Base-by-base conservation (phyloP, 768 basidiomycete genomes). In the Auriscalpium orientale region DNA sequence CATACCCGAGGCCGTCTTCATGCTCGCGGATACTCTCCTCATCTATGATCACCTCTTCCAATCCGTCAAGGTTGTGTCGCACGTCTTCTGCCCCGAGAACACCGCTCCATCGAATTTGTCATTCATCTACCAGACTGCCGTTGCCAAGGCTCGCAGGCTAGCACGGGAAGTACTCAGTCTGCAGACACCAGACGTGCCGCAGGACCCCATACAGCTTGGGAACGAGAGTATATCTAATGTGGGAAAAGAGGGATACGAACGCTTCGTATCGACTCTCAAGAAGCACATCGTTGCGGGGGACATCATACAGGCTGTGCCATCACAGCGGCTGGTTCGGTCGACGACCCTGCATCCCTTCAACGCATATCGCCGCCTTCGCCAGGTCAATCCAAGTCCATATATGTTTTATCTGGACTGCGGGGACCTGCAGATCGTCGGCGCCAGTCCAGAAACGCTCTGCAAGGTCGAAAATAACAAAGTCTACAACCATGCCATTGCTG, bases 281-380 rank as follows among this genome's bases (percentile, higher is more conserved):
- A 79, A 95, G 66, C 94, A 92, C 67, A 97, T 99, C 54, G 78
- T 98, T 55, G 89, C 87, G 16, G 97, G 97, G 33, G 95, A 99
- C 72, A 98, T 99, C 66, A 98, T 99, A 62, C 97, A 99, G 71
- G 97, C 97, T 2, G 97, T 99, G 8, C 97, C 97, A 8, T 95
- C 92, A 10, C 97, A 98, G 69, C 79, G 95, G 33, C 76, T 98
- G 34, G 75, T 90, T 13, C 82, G 92, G 36, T 87, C 89, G 37
- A 98, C 97, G 0, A 69, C 79, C 18, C 75, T 99, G 18, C 93
- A 98, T 68, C 95, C 97, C 1, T 99, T 99, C 78, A 99, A 98
- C 73, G 93, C 87, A 8, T 99, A 98, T 67, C 79, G 97, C 50
- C 89, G 91, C 53, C 78, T 99, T 46, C 86, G 97, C 46, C 87